These are phyloP conservation scores for Moricandia moricandioides DNA, from an alignment of 345 rosid species.

Conservation along the genomic window DNA sequence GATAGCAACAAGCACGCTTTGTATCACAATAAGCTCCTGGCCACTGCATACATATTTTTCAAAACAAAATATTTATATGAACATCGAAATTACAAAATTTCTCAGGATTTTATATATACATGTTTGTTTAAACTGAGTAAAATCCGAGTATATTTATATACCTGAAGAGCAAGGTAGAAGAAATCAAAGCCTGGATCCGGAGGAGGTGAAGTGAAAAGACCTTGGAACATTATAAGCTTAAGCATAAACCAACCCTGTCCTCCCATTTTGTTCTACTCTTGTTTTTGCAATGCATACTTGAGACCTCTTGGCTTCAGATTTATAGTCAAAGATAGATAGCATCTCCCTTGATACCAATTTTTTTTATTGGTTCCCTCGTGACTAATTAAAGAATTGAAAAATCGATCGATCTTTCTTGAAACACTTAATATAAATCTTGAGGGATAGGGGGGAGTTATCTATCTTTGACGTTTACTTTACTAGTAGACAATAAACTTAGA, in stretches of 20 bases:
- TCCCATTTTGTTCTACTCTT: conserved; percentile 9
- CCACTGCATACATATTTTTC: conserved; percentile 51
- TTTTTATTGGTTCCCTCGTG: not conserved
- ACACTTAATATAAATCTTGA: not conserved
- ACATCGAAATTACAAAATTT: not conserved
- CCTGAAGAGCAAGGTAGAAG: conserved; percentile 88
- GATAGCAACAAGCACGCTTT: conserved; percentile 66
- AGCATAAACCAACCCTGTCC: conserved; percentile 19
- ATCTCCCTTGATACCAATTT: not conserved
- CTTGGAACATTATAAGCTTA: conserved; percentile 44
- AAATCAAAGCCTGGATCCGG: conserved; percentile 56
- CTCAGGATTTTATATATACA: not conserved
- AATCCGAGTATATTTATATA: conserved; percentile 6
- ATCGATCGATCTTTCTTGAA: not conserved
- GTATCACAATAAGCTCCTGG: conserved; percentile 89
- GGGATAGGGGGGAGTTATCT: not conserved
- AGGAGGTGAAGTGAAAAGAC: conserved; percentile 43
- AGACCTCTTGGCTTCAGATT: not conserved
- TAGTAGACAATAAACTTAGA: not conserved
- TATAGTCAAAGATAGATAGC: conserved; percentile 3
- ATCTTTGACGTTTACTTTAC: not conserved
- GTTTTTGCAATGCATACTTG: not conserved
- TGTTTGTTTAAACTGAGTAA: not conserved
- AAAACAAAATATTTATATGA: not conserved
- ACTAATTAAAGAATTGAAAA: not conserved